Evolutionary conservation across 2,329 filamentous ascomycete genomes (phyloP).

Genomic region (Xylaria sp.): DNA sequence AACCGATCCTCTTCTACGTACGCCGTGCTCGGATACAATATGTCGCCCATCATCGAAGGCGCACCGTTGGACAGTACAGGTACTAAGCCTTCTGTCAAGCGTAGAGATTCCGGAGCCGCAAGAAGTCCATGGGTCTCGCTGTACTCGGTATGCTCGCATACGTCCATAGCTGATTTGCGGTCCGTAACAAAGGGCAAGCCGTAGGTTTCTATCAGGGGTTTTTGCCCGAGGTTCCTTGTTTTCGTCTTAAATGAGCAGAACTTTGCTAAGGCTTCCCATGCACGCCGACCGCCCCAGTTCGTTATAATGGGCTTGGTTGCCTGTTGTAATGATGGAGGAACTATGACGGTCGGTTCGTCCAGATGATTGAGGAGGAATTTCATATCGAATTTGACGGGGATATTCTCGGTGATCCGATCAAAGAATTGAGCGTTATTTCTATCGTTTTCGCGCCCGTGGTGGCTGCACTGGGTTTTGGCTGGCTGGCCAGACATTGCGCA

Average conservation of each 20-base stretch:
- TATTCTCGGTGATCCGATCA: slow-evolving; percentile 45
- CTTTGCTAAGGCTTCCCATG: slow-evolving; percentile 50
- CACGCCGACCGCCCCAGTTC: slow-evolving; percentile 44
- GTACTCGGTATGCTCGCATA: slow-evolving; percentile 60
- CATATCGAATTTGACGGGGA: slow-evolving; percentile 51
- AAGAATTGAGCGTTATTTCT: slow-evolving; percentile 49
- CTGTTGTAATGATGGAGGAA: slow-evolving; percentile 38
- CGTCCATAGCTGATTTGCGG: slow-evolving; percentile 45
- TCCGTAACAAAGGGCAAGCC: slow-evolving; percentile 53
- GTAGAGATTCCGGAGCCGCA: slow-evolving; percentile 56
- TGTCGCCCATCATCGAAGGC: slow-evolving; percentile 60
- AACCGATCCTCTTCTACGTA: slow-evolving; percentile 58
- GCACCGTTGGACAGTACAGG: slow-evolving; percentile 60
- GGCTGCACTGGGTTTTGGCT: slow-evolving; percentile 48
- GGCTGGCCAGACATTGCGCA: slow-evolving; percentile 48
- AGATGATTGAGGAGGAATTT: slow-evolving; percentile 59
- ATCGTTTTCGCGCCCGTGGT: slow-evolving; percentile 50
- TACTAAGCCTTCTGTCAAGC: slow-evolving; percentile 52
- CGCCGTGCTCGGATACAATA: slow-evolving; percentile 62
- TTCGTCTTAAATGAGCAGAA: slow-evolving; percentile 43
- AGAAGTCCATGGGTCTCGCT: slow-evolving; percentile 57
- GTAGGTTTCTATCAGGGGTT: slow-evolving; percentile 29
- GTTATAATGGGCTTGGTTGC: slow-evolving; percentile 37
- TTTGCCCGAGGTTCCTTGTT: neutral
- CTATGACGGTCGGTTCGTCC: slow-evolving; percentile 58